Conservation (phyloP, 2,329 filamentous ascomycete genomes). For the Botrytis fragariae region DNA sequence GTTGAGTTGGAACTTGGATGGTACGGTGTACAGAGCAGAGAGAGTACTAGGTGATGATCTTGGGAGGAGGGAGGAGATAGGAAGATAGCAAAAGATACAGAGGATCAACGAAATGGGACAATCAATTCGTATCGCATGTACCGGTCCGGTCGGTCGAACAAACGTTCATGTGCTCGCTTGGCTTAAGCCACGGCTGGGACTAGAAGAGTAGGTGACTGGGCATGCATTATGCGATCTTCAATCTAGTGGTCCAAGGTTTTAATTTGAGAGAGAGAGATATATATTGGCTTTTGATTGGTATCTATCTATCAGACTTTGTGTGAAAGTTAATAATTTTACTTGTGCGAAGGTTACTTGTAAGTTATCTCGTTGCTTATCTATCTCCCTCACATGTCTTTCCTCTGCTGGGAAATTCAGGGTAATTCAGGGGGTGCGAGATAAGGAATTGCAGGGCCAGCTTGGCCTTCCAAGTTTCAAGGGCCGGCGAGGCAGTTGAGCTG, state of each 20-base stretch:
- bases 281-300: no score
- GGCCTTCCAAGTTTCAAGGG: background rate
- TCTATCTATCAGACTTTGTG: no score
- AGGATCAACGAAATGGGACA: no score
- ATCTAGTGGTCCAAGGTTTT: background rate
- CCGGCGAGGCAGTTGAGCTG: background rate
- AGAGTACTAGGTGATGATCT: background rate
- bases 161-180: background rate
- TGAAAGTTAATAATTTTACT: no score
- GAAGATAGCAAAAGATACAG: no score
- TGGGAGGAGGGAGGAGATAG: background rate
- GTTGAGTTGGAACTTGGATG: background rate
- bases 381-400: background rate
- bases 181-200: background rate
- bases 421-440: background rate
- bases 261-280: background rate
- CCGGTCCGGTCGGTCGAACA: background rate
- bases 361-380: background rate
- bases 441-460: background rate
- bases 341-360: no score
- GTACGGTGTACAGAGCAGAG: background rate
- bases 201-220: background rate
- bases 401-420: background rate
- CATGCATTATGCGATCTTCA: background rate
- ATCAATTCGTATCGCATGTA: background rate